These are phyloP conservation scores for Podospora appendiculata DNA, from an alignment of 495 filamentous ascomycete species.

Conservation along the genomic window DNA sequence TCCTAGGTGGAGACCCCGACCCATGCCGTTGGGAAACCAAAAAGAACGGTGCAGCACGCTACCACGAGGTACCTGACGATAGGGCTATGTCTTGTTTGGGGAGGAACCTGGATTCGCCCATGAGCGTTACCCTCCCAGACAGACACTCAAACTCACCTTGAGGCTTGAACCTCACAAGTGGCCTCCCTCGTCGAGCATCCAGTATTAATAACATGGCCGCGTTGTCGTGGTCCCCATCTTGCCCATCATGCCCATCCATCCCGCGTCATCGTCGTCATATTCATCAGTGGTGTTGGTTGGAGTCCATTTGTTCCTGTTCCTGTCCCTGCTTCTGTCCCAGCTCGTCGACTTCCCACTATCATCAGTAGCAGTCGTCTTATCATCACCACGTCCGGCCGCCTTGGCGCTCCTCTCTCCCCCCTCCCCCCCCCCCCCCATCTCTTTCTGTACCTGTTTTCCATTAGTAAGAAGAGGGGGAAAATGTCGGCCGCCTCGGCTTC, in stretches of 20 bases:
- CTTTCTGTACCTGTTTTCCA: no score
- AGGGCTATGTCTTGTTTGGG: no score
- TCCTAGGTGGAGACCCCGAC: no score
- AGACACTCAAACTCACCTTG: no score
- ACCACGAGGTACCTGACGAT: no score
- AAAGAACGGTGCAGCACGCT: no score
- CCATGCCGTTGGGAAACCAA: no score
- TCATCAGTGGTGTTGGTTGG: no score
- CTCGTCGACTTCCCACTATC: neutral
- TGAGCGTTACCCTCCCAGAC: no score
- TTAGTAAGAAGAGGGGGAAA: neutral
- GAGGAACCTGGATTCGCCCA: no score
- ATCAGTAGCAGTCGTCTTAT: neutral
- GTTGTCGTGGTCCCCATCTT: neutral
- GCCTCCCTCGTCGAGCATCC: slow-evolving; percentile 1
- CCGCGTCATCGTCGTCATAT: no score
- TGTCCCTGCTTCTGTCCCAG: neutral
- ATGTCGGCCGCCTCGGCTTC: slow-evolving; percentile 21
- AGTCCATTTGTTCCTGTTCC: neutral
- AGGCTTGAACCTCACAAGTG: neutral
- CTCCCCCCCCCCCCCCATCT: neutral
- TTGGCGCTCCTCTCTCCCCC: no score
- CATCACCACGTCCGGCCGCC: neutral
- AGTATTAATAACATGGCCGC: slow-evolving; percentile 10
- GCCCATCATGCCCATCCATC: neutral